Evolutionary conservation across 1,139 yeast genomes (phyloP).

Genomic region (Magnusiomyces ingens): DNA sequence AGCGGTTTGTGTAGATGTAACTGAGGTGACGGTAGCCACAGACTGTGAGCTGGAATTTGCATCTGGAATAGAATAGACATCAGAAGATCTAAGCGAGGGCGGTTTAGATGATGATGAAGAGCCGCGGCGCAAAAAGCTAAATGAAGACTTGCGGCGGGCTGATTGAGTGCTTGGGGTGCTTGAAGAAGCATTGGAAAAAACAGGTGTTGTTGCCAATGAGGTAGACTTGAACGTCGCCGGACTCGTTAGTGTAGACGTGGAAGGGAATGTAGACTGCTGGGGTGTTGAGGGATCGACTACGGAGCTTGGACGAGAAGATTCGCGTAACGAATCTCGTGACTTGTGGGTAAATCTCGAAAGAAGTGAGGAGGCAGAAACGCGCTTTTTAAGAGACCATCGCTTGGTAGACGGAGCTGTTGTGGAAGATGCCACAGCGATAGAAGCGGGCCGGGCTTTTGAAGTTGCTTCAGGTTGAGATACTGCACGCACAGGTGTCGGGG

Average conservation of each 20-base stretch:
- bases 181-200: not conserved
- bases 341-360: not conserved
- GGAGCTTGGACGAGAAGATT: not conserved
- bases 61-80: too few species aligned
- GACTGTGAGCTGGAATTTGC: too few species aligned
- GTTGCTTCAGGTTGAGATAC: too few species aligned
- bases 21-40: not conserved
- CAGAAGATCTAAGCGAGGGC: not conserved
- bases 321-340: constrained; percentile 2
- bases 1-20: not conserved
- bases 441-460: too few species aligned
- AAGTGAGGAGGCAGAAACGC: constrained; percentile 1
- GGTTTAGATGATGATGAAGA: not conserved
- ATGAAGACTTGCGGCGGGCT: constrained; percentile 1
- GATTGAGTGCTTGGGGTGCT: not conserved
- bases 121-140: constrained; percentile 4
- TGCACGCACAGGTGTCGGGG: not conserved
- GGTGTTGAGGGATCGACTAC: not conserved
- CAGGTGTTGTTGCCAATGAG: not conserved
- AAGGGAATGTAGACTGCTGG: not conserved
- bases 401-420: not conserved
- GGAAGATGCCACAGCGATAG: too few species aligned
- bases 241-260: not conserved
- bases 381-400: not conserved
- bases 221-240: not conserved